Evolutionary conservation across 352 stramenopile genomes (phyloP).

Genomic region (Phytopythium cucurbitacearum): DNA sequence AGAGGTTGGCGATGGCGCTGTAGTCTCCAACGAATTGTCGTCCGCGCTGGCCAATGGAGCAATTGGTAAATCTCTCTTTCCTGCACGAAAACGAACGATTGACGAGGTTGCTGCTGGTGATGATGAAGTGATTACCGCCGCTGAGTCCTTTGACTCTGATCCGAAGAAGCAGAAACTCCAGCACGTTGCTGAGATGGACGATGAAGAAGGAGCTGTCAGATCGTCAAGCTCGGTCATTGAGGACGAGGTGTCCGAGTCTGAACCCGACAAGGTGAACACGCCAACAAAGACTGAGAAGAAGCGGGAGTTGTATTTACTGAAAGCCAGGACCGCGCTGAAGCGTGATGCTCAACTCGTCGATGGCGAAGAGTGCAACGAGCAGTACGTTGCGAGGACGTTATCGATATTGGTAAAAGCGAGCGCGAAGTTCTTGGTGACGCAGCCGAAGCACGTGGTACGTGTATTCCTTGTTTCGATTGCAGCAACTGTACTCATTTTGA

Average conservation of each 20-base stretch:
- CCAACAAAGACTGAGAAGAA: constrained; percentile 4
- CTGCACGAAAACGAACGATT: not conserved
- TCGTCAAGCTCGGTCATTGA: too few species aligned
- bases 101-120: too few species aligned
- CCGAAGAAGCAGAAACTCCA: not conserved
- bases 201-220: too few species aligned
- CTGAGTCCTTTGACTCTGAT: not conserved
- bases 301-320: constrained; percentile 14
- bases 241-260: too few species aligned
- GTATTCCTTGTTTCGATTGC: not conserved
- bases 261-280: too few species aligned
- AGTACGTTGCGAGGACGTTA: constrained; percentile 32
- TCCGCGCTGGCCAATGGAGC: not conserved
- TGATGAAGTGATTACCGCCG: too few species aligned
- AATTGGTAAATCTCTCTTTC: not conserved
- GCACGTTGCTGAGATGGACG: too few species aligned
- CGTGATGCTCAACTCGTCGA: constrained; percentile 15
- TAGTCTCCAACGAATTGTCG: too few species aligned
- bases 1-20: too few species aligned
- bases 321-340: constrained; percentile 23
- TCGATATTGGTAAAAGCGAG: constrained; percentile 25
- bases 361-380: constrained; percentile 19
- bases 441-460: constrained; percentile 26
- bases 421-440: constrained; percentile 14
- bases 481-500: not conserved